Conservation (phyloP, 2,329 filamentous ascomycete genomes). For the Juglanconis oblonga region DNA sequence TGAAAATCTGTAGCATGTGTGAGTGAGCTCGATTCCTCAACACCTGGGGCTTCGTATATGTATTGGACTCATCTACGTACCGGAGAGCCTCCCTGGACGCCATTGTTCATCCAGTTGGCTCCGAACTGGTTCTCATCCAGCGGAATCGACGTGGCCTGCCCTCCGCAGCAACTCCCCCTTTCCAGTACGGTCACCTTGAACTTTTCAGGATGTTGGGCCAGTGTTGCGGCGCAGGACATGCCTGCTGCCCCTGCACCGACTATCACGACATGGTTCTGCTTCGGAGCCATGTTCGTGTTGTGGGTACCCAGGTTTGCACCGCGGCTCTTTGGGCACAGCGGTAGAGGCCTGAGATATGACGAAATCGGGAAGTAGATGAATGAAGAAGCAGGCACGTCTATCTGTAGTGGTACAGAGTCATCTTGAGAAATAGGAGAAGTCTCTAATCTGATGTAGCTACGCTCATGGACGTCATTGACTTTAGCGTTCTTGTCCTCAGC, state of each 20-base stretch:
- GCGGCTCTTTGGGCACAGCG: no score
- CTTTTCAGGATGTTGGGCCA: constrained; percentile 62
- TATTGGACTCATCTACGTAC: not conserved
- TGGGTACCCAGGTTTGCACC: not conserved
- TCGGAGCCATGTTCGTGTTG: not conserved
- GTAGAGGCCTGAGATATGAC: no score
- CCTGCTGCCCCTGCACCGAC: constrained; percentile 63
- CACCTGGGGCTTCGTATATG: no score
- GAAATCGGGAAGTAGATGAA: not conserved
- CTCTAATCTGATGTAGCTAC: not conserved
- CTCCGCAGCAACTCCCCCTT: constrained; percentile 54
- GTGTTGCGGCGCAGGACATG: constrained; percentile 64
- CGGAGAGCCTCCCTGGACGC: constrained; percentile 30
- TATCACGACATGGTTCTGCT: constrained; percentile 50
- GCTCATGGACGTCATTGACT: constrained; percentile 12
- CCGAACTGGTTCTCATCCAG: constrained; percentile 55
- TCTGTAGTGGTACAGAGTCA: not conserved
- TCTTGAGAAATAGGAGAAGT: not conserved
- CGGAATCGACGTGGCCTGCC: constrained; percentile 59
- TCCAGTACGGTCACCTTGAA: constrained; percentile 66
- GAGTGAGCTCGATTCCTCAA: not conserved
- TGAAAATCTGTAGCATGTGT: constrained; percentile 39
- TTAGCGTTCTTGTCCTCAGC: not conserved
- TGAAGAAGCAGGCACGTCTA: no score
- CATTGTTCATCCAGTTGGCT: constrained; percentile 60